Conservation (phyloP, 1,284 basidiomycete species). For the Puccinia polysora region DNA sequence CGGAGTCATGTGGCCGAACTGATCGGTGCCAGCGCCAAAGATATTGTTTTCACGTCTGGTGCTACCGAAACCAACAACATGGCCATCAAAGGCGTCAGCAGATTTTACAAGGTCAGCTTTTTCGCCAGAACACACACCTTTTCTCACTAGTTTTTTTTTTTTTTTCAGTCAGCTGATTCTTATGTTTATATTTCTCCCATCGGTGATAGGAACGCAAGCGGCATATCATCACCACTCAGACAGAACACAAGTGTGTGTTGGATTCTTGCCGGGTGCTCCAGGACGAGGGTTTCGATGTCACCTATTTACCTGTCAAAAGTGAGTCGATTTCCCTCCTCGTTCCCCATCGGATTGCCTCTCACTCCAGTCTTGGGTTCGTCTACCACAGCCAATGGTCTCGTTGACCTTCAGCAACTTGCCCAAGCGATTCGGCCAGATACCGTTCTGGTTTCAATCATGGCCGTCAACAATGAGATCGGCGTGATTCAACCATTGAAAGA, state of each 20-base stretch:
- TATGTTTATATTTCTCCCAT: neutral
- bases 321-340: neutral
- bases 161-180: constrained; percentile 16
- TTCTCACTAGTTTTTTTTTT: neutral
- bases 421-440: constrained; percentile 76
- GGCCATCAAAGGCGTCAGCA: constrained; percentile 93
- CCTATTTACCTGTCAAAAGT: constrained; percentile 83
- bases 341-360: neutral
- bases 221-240: constrained; percentile 60
- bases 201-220: constrained; percentile 12
- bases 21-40: constrained; percentile 90
- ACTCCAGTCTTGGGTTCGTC: neutral
- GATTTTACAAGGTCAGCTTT: constrained; percentile 72
- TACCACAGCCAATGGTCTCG: constrained; percentile 64
- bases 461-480: constrained; percentile 98
- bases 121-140: constrained; percentile 64
- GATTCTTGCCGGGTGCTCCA: constrained; percentile 93
- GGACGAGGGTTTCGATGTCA: constrained; percentile 96
- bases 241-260: constrained; percentile 96
- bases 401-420: constrained; percentile 72
- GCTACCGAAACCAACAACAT: constrained; percentile 99
- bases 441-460: constrained; percentile 89
- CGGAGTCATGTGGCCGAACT: constrained; percentile 84
- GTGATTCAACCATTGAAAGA: constrained; percentile 96
- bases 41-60: constrained; percentile 95